Percentiles rank a stretch among this genome's conserved stretches.
Evolutionary conservation across 73 alveolate species (phyloP).

Genomic region (Tetrahymena elliotti): DNA sequence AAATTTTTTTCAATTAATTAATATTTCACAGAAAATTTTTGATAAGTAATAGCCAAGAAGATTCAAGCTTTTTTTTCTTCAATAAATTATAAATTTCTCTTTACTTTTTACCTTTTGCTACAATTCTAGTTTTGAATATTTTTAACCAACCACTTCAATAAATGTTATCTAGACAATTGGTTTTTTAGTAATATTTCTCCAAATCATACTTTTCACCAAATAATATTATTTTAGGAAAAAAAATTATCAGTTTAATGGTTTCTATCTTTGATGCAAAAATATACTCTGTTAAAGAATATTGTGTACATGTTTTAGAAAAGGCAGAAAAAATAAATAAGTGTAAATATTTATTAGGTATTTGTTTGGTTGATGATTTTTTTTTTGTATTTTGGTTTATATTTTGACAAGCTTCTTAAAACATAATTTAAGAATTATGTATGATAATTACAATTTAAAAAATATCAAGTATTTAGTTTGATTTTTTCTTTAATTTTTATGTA

Average conservation of each 20-base stretch:
- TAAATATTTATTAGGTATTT: no score
- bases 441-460: no score
- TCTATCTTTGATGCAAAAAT: not conserved
- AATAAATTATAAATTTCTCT: not conserved
- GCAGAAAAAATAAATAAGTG: no score
- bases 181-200: no score
- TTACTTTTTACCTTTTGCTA: not conserved
- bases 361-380: not conserved
- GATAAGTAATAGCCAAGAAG: not conserved
- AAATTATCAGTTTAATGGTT: no score
- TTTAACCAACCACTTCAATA: not conserved
- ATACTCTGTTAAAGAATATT: no score
- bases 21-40: not conserved
- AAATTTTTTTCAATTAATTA: not conserved
- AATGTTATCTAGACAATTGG: not conserved
- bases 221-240: not conserved
- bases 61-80: not conserved
- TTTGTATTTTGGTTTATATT: no score
- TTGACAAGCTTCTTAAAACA: not conserved
- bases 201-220: no score
- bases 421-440: not conserved
- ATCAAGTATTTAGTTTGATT: not conserved
- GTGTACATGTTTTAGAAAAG: no score
- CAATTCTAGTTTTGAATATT: not conserved
- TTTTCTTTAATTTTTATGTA: no score